Percentiles rank a stretch among this genome's conserved stretches.
These are phyloP conservation scores for Cordyceps sp. DNA, from an alignment of 2,329 filamentous ascomycete genomes.

Conservation along the genomic window DNA sequence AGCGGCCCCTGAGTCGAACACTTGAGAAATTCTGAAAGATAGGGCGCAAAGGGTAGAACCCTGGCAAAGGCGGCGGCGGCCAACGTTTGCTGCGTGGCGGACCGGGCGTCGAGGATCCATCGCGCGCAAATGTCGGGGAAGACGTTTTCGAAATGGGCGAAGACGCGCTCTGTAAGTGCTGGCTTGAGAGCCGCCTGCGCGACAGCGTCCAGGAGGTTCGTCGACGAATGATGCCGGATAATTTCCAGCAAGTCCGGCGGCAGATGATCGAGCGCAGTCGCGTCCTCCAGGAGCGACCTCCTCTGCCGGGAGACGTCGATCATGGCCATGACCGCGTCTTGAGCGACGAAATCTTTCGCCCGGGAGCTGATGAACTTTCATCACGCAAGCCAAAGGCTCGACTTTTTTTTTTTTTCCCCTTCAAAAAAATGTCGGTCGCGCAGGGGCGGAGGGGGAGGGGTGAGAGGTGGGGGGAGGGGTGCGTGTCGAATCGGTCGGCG, in stretches of 20 bases:
- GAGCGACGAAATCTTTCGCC: conserved; percentile 11
- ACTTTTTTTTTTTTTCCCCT: conserved; percentile 9
- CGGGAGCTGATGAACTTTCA: no score
- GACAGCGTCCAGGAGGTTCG: conserved; percentile 54
- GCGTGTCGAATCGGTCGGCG: no score
- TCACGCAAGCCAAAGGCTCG: conserved; percentile 6
- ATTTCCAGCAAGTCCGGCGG: conserved; percentile 54
- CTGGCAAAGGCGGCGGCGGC: conserved; percentile 60
- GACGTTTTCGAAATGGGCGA: conserved; percentile 55
- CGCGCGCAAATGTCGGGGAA: conserved; percentile 72
- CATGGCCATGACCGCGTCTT: conserved; percentile 31
- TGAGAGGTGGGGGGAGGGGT: no score
- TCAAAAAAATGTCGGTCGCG: no score
- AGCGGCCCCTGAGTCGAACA: conserved; percentile 11
- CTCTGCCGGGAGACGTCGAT: conserved; percentile 38
- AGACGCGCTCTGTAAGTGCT: conserved; percentile 54
- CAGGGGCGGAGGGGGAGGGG: no score
- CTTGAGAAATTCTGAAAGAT: conserved; percentile 59
- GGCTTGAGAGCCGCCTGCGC: conserved; percentile 53
- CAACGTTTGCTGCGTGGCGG: conserved; percentile 19
- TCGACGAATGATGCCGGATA: conserved; percentile 45
- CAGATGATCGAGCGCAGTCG: conserved; percentile 38
- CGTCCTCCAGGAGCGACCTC: conserved; percentile 37
- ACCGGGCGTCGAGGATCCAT: conserved; percentile 44
- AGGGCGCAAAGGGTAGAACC: conserved; percentile 66